phyloP scores from a whole-genome alignment of 768 basidiomycete species.

The Grammothele lineata region DNA sequence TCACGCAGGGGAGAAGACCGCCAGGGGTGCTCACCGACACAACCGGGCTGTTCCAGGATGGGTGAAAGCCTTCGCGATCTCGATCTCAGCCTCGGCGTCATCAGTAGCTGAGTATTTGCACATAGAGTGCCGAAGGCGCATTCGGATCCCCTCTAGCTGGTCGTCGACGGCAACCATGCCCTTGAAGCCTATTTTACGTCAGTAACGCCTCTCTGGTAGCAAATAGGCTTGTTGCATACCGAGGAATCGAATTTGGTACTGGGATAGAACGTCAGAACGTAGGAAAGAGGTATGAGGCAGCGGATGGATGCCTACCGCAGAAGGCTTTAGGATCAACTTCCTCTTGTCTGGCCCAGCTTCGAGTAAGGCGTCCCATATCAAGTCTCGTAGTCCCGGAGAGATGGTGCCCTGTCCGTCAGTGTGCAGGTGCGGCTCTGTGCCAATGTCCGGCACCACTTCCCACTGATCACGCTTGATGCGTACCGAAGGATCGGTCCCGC shows the following conservation, averaged over 20 bases:
- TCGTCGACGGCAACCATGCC: slow-evolving; percentile 72
- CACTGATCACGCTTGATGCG: slow-evolving; percentile 52
- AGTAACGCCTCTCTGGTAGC: not conserved
- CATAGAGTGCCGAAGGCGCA: slow-evolving; percentile 72
- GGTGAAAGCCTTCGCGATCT: slow-evolving; percentile 64
- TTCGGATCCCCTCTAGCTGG: slow-evolving; percentile 48
- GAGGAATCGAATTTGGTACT: slow-evolving; percentile 79
- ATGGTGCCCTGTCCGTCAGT: slow-evolving; percentile 84
- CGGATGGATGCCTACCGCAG: slow-evolving; percentile 48
- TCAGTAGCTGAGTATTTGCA: slow-evolving; percentile 57
- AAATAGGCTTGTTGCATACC: slow-evolving; percentile 30
- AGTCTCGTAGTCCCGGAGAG: slow-evolving; percentile 48
- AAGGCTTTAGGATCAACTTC: slow-evolving; percentile 42
- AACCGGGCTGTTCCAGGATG: slow-evolving; percentile 60
- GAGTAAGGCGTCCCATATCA: slow-evolving; percentile 55
- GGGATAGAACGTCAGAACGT: too few relatives aligned
- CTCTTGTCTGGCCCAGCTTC: slow-evolving; percentile 31
- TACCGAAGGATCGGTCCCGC: slow-evolving; percentile 72
- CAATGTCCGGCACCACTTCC: slow-evolving; percentile 55
- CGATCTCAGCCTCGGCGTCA: slow-evolving; percentile 51
- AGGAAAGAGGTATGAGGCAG: too few relatives aligned
- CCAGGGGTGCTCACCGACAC: slow-evolving; percentile 49
- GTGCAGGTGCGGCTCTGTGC: slow-evolving; percentile 37
- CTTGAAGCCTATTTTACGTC: slow-evolving; percentile 43
- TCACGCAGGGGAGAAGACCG: too few relatives aligned